A percentile compares a stretch with the other conserved stretches of the same genome.
Conservation (phyloP, 2,329 filamentous ascomycete species). For the Beauveria medogensis region DNA sequence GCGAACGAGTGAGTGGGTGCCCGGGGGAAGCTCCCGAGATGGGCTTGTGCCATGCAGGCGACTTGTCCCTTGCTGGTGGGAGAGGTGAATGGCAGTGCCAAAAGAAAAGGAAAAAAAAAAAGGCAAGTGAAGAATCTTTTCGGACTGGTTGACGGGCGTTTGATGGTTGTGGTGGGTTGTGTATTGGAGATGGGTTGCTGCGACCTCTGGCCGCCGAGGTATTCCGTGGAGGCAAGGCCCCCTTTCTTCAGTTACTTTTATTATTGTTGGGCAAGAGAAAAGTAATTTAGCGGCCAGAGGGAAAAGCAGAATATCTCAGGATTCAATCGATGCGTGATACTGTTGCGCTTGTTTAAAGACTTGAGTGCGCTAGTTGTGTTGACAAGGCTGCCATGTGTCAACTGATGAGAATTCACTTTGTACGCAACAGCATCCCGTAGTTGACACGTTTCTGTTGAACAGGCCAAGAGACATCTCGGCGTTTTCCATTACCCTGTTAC, state of each 20-base stretch:
- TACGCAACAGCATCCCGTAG: too few species aligned
- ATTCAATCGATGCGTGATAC: background rate
- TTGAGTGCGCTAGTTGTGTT: background rate
- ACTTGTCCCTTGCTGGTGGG: background rate
- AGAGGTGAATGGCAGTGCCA: background rate
- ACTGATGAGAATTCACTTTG: too few species aligned
- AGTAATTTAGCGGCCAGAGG: background rate
- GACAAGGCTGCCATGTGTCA: background rate
- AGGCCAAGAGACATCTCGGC: background rate
- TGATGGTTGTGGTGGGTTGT: too few species aligned
- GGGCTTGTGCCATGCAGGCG: slow-evolving; percentile 4
- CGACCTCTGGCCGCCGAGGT: background rate
- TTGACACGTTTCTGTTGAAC: background rate
- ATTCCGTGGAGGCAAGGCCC: too few species aligned
- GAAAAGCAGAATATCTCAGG: background rate
- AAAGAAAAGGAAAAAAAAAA: too few species aligned
- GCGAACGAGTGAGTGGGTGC: background rate
- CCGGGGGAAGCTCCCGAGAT: slow-evolving; percentile 10
- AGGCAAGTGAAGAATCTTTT: background rate
- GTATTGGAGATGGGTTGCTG: too few species aligned
- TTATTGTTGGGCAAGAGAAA: background rate
- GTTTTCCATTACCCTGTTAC: background rate
- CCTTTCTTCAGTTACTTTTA: too few species aligned
- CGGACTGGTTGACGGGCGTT: too few species aligned
- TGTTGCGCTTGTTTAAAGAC: background rate